These are phyloP conservation scores for Aspergillus ruber DNA, from an alignment of 2,329 filamentous ascomycete genomes.

Conservation along the genomic window DNA sequence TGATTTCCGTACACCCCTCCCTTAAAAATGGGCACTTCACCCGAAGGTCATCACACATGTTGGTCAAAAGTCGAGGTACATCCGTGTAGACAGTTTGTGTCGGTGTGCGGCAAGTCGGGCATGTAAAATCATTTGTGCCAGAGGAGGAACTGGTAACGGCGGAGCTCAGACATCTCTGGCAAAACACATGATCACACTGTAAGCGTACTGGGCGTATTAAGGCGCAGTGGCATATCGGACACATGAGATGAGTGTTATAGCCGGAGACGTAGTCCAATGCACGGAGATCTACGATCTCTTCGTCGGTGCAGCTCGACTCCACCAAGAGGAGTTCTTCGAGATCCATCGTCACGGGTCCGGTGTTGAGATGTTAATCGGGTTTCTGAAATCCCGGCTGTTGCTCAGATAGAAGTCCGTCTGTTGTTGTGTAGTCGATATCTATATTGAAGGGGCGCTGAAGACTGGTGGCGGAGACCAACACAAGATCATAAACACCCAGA, in stretches of 20 bases:
- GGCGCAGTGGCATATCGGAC: conserved; percentile 58
- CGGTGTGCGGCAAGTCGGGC: conserved; percentile 52
- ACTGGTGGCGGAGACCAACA: no score
- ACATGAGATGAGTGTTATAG: conserved; percentile 57
- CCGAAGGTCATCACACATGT: conserved; percentile 56
- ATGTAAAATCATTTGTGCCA: conserved; percentile 37
- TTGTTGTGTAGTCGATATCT: no score
- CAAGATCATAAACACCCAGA: no score
- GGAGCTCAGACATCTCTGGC: conserved; percentile 50
- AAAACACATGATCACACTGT: conserved; percentile 60
- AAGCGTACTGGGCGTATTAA: conserved; percentile 54
- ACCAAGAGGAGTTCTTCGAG: conserved; percentile 26
- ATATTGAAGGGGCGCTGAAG: no score
- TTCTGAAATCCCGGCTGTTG: neutral
- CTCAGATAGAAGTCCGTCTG: no score
- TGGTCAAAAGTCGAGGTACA: conserved; percentile 51
- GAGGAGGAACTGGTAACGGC: conserved; percentile 34
- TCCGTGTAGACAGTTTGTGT: conserved; percentile 31
- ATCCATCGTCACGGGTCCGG: conserved; percentile 16
- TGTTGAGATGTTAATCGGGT: neutral
- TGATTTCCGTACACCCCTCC: conserved; percentile 48
- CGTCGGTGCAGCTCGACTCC: conserved; percentile 21
- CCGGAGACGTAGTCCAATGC: conserved; percentile 51
- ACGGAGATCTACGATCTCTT: conserved; percentile 47
- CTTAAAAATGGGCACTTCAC: conserved; percentile 53